Evolutionary conservation across 305 asterid species (phyloP).

Genomic region (Fraxinus platypoda): DNA sequence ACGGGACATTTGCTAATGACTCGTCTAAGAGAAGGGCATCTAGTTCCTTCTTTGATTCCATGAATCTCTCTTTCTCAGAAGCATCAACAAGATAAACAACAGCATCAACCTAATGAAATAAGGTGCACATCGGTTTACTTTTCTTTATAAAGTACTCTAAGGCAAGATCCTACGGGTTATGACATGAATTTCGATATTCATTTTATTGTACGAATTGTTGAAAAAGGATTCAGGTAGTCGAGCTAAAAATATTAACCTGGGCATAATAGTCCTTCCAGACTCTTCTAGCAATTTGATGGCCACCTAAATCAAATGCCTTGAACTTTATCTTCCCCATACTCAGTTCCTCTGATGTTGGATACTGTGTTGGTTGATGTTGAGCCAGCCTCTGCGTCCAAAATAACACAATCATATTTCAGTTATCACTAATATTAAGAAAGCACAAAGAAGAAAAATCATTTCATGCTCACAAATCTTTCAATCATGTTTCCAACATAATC

Average conservation of each 20-base stretch:
- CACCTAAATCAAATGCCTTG: constrained; percentile 58
- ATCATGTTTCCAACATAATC: not conserved
- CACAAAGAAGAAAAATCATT: not conserved
- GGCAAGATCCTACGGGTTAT: not conserved
- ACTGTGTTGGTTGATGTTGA: constrained; percentile 59
- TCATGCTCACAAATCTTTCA: not conserved
- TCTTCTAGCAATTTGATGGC: constrained; percentile 56
- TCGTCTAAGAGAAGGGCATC: constrained; percentile 49
- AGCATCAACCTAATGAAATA: constrained; percentile 41
- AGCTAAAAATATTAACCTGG: constrained; percentile 27
- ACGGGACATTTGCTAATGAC: constrained; percentile 40
- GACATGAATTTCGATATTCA: not conserved
- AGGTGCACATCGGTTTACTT: not conserved
- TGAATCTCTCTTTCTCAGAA: constrained; percentile 44
- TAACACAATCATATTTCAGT: not conserved
- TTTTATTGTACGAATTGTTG: not conserved
- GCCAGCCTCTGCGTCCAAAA: constrained; percentile 43
- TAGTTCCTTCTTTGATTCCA: constrained; percentile 51
- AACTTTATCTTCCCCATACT: constrained; percentile 48
- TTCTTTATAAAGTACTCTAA: not conserved
- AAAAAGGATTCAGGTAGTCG: not conserved
- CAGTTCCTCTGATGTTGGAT: constrained; percentile 56
- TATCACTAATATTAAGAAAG: not conserved
- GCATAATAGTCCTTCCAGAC: constrained; percentile 62
- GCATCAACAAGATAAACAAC: constrained; percentile 54